Evolutionary conservation across 1,284 basidiomycete species (phyloP), one percentile per base, ranked within the genome.

Genomic region (Malassezia obtusa): DNA sequence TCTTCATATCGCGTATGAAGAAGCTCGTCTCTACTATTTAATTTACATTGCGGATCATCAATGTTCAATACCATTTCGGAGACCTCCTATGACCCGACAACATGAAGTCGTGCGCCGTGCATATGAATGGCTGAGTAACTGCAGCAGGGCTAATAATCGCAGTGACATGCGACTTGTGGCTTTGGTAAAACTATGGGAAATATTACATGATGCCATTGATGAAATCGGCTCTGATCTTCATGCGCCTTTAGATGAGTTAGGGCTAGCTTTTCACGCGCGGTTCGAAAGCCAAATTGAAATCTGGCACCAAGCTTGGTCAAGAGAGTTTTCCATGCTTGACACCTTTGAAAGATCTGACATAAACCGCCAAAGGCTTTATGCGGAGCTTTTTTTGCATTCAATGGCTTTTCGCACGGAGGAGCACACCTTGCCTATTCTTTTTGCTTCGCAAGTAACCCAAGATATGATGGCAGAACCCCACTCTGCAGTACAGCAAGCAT

Each of bases 41-140:
- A 48, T 51, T 28, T 51, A 51, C 40, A 25, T 51, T 21, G 50
- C 37, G 2, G 50, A 51, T 25, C 50, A 51, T 35, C 28, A 56
- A 30, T 21, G 25, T 5, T 45, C 53, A 5, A 57, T 57, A n/a
- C 54, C 54, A 14, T 44, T 47, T 25, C 22, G 51, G 14, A 25
- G 54, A 6, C 52, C 52, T 3, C 52, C 54, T 12, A 56, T 57
- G 52, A 57, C 54, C 3, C 39, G 52, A 22, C 52, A 56, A 32
- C 52, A 56, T 36, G 36, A 54, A 10, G 52, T 33, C 24, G 31
- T 56, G 12, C 39, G 52, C 2, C 33, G 38, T 22, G 40, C 24
- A 1, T n/a, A 26, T 10, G 50, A 51, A n/a, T 56, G 52, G 52
- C 43, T 56, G 3, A 38, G 17, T 10, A 14, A 33, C 7, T 52